Base-by-base conservation (phyloP, 2,329 filamentous ascomycete species). In the Biscogniauxia sp. region DNA sequence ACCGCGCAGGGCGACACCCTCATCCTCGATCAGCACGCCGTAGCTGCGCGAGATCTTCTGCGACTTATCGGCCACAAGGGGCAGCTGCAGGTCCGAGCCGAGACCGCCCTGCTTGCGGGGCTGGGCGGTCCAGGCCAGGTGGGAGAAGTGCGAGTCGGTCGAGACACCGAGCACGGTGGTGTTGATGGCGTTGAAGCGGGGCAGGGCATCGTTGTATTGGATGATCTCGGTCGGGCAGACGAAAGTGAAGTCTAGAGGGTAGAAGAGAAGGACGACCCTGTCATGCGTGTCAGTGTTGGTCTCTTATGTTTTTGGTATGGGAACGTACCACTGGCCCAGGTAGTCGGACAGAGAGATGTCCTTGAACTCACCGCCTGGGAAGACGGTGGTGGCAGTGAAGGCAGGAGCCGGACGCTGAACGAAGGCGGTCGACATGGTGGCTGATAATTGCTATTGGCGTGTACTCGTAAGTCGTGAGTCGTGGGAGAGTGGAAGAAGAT, bases 241-340 rank as follows among this genome's bases (percentile, higher is more conserved):
- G 67, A 88, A 88, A 67, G 85, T 88, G 81, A 86, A 89, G 69
- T 87, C 86, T 77, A 87, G 85, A 60, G 86, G 86, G 74, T 88
- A 85, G 79, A 88, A 88, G 65, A 85, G 82, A 37, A 89, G 84
- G 68, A 88, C 79, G 61, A 88, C 82, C 86, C 86, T 80, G 25
- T n/a, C 50, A 55, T 51, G 9, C 49, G 23, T 57, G 59, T 52
- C 5, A 50, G 8, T 13, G 17, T 51, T 26, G 20, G 11, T 32
- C 28, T 32, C 9, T 8, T 32, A 2, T 32, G 1, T 32, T 8
- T 8, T 32, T 13, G 6, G 3, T 32, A 32, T 23, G 23, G 28
- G 28, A 32, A 82, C 68, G 7, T 66, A 72, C 81, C 81, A 81
- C 75, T 82, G 77, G 64, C 80, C 79, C 50, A 72, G 70, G 61